A percentile compares a stretch with the other conserved stretches of the same genome.
Conservation (phyloP, 306 rosid genomes). For the Benincasa hispida region DNA sequence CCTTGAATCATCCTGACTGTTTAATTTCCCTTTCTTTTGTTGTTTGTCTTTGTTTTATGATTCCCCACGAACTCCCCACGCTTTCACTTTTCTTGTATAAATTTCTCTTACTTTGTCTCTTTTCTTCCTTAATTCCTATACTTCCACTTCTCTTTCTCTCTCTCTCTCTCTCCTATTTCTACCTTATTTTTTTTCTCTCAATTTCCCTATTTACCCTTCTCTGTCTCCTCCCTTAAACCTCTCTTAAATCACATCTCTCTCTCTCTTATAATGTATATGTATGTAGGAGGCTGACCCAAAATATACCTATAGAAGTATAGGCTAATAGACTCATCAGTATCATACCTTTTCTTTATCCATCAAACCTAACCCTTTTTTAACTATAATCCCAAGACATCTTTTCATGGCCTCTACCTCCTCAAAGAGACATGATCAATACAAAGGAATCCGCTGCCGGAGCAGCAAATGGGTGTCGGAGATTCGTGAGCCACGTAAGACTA, state of each 20-base stretch:
- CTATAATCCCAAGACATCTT: no score
- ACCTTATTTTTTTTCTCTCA: not conserved
- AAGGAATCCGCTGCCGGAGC: conserved; percentile 59
- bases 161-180: not conserved
- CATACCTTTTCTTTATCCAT: not conserved
- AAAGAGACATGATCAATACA: conserved; percentile 45
- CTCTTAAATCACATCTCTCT: not conserved
- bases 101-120: not conserved
- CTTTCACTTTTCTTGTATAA: not conserved
- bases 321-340: not conserved
- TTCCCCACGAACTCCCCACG: conserved; percentile 1
- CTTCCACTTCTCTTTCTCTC: not conserved
- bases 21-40: no score
- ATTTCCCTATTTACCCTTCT: not conserved
- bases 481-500: conserved; percentile 73
- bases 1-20: not conserved
- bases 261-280: not conserved
- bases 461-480: conserved; percentile 93
- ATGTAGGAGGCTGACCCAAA: not conserved
- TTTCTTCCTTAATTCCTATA: not conserved
- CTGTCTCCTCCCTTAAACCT: not conserved
- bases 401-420: conserved; percentile 43
- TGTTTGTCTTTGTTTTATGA: not conserved
- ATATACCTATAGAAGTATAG: not conserved
- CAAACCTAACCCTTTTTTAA: not conserved